Base-by-base conservation (phyloP, 768 basidiomycete species). In the Trametes cinnabarina region DNA sequence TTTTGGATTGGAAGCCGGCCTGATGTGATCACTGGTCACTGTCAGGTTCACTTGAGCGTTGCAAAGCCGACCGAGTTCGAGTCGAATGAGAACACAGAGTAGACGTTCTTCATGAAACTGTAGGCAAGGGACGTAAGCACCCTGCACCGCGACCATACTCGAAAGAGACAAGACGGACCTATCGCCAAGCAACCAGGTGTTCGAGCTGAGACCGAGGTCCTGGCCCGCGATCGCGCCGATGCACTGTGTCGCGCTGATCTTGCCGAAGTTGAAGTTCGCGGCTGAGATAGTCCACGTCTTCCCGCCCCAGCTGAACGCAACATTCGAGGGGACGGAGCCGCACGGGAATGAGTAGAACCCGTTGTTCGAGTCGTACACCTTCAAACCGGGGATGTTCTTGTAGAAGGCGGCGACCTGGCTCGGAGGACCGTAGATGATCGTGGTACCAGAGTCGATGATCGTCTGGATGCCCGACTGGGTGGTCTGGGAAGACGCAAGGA, bases 341-440 rank as follows among this genome's bases (percentile, higher is more conserved):
- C 66, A 68, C 17, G 65, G 66, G 52, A 64, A 48, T 14, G 56
- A 37, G 57, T 76, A 71, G 56, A 60, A 62, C 11, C 68, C 68
- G 40, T 50, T 55, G 10, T 23, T 0, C 11, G 43, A 23, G 35
- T 64, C 65, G 49, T 56, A 63, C 8, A 58, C 25, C 3, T 28
- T 11, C 3, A 58, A 34, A 1, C 68, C 72, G 3, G 70, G 70
- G 49, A n/a, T n/a, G n/a, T n/a, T n/a, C n/a, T n/a, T n/a, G n/a
- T n/a, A n/a, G n/a, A n/a, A n/a, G n/a, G n/a, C n/a, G n/a, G n/a
- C n/a, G n/a, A n/a, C n/a, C n/a, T n/a, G n/a, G n/a, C n/a, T n/a
- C n/a, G n/a, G n/a, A n/a, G n/a, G n/a, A n/a, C n/a, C n/a, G n/a
- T n/a, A n/a, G n/a, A n/a, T n/a, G n/a, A n/a, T n/a, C n/a, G n/a